These are phyloP conservation scores for Astragalus glycyphyllos DNA, from an alignment of 306 rosid genomes.

Conservation along the genomic window DNA sequence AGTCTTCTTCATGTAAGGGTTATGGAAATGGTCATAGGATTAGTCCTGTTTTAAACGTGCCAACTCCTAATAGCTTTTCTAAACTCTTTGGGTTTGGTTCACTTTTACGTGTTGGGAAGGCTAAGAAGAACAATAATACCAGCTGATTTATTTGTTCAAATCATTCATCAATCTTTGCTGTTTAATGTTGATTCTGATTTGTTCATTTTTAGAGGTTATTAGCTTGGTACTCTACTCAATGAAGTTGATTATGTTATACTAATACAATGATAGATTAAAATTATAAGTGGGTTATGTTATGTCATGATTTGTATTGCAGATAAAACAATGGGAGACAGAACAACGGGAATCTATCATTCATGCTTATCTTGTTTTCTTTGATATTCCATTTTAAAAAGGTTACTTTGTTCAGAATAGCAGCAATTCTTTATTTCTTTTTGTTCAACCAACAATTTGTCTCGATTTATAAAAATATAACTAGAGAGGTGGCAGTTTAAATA, in stretches of 20 bases:
- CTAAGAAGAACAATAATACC: conserved; percentile 55
- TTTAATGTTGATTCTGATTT: no score
- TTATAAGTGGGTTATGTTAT: neutral
- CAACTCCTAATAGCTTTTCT: conserved; percentile 66
- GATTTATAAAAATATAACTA: conserved; percentile 19
- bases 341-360: conserved; percentile 39
- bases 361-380: conserved; percentile 39
- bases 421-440: conserved; percentile 32
- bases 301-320: conserved; percentile 23
- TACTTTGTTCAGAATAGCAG: conserved; percentile 30
- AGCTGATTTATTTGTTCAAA: conserved; percentile 40
- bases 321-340: conserved; percentile 44
- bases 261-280: conserved; percentile 6
- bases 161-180: no score
- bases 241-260: conserved; percentile 28
- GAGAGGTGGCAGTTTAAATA: conserved; percentile 30
- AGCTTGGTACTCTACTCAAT: neutral
- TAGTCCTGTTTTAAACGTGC: conserved; percentile 74
- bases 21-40: conserved; percentile 57
- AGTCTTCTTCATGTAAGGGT: conserved; percentile 60
- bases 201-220: neutral
- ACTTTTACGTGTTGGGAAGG: conserved; percentile 61
- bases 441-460: conserved; percentile 39
- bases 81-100: conserved; percentile 75
- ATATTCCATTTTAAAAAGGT: conserved; percentile 24